phyloP scores from a whole-genome alignment of 2,329 filamentous ascomycete species.

The Colletotrichum salicis region DNA sequence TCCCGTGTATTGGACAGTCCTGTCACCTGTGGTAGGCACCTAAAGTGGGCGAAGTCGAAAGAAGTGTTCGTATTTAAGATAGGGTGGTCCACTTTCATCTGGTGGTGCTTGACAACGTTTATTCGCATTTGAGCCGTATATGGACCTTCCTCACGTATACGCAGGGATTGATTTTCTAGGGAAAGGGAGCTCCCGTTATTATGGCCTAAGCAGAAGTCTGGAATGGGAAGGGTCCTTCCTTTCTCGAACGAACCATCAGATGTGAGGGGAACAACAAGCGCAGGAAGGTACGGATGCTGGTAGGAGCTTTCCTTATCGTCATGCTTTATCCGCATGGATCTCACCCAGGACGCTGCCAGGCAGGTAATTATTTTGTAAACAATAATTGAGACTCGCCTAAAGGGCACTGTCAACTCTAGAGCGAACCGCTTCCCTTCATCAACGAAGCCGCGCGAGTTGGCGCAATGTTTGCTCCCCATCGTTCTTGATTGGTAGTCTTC shows the following conservation, averaged over 20 bases:
- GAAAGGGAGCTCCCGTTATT: background rate
- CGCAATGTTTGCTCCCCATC: background rate
- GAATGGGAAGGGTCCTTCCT: background rate
- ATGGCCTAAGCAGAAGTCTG: background rate
- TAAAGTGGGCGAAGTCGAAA: background rate
- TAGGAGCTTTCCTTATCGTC: constrained; percentile 15
- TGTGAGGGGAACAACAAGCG: background rate
- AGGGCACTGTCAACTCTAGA: no score
- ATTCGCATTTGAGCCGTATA: background rate
- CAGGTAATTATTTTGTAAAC: background rate
- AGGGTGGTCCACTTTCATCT: constrained; percentile 5
- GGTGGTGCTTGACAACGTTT: constrained; percentile 7
- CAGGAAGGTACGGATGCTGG: background rate
- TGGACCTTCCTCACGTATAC: background rate
- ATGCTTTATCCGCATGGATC: background rate
- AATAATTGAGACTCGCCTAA: background rate
- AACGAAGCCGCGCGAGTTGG: no score
- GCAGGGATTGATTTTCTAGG: background rate
- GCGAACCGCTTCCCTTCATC: background rate
- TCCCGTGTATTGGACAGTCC: background rate
- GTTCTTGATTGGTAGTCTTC: background rate
- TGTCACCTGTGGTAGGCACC: background rate
- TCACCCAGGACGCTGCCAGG: background rate
- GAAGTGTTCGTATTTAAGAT: no score
- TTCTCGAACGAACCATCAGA: constrained; percentile 3